These are phyloP conservation scores for Plicaturopsis crispa DNA, from an alignment of 768 basidiomycete species.

Conservation along the genomic window DNA sequence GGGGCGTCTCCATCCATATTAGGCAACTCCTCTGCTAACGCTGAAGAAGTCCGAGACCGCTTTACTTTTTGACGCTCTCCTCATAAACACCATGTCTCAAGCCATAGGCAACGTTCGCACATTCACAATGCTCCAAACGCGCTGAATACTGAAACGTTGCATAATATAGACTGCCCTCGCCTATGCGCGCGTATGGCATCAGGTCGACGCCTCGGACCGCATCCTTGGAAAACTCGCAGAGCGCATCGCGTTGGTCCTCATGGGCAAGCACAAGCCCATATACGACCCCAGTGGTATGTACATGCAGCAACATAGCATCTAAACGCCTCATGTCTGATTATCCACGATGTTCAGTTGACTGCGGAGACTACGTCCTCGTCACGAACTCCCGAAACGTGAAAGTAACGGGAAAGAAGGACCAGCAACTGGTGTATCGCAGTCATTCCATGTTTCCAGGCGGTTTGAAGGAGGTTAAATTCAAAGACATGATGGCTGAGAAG, in stretches of 20 bases:
- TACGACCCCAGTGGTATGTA: constrained; percentile 88
- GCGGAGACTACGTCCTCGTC: constrained; percentile 96
- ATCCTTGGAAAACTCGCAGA: constrained; percentile 93
- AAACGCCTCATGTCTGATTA: neutral
- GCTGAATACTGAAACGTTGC: neutral
- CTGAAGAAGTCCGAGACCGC: too few relatives aligned
- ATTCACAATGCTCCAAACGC: neutral
- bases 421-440: constrained; percentile 82
- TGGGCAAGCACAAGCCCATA: constrained; percentile 99
- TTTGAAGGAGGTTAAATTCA: constrained; percentile 84
- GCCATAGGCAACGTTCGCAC: constrained; percentile 62
- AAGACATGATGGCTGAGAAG: constrained; percentile 73
- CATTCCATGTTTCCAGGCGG: constrained; percentile 94
- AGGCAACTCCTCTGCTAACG: too few relatives aligned
- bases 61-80: too few relatives aligned
- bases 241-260: constrained; percentile 88
- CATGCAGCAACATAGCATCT: too few relatives aligned
- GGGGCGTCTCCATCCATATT: too few relatives aligned
- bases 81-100: constrained; percentile 55
- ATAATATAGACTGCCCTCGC: constrained; percentile 82
- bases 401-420: constrained; percentile 84
- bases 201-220: constrained; percentile 84
- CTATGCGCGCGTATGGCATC: constrained; percentile 94
- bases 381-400: constrained; percentile 80
- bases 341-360: constrained; percentile 60